phyloP scores from a whole-genome alignment of 2,329 filamentous ascomycete genomes.

The Teratosphaeria zuluensis region DNA sequence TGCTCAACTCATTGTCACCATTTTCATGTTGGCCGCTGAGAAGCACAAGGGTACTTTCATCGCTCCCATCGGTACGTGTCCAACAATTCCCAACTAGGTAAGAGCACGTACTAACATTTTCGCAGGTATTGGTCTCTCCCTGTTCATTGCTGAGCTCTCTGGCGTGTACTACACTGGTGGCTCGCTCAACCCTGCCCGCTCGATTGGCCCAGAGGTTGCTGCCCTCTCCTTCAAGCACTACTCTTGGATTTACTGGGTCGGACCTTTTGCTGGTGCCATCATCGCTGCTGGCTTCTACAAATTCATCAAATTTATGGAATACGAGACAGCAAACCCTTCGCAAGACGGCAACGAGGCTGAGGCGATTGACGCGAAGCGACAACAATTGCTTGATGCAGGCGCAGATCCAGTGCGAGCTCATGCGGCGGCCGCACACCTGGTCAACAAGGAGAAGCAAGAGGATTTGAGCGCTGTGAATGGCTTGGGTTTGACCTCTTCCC shows the following conservation, averaged over 20 bases:
- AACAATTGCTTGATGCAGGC: neutral
- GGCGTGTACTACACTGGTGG: constrained; percentile 24
- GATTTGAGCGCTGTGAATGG: neutral
- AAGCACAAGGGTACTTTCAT: constrained; percentile 34
- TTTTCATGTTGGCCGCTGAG: constrained; percentile 28
- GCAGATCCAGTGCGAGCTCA: neutral
- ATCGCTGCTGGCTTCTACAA: constrained; percentile 23
- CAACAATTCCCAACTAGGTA: too few species aligned
- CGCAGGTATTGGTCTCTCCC: constrained; percentile 53
- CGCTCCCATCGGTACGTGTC: constrained; percentile 47
- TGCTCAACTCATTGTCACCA: constrained; percentile 21
- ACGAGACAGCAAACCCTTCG: constrained; percentile 21
- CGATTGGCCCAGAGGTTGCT: constrained; percentile 20
- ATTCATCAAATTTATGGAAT: constrained; percentile 20
- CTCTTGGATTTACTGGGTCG: constrained; percentile 14
- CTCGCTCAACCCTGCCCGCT: constrained; percentile 26
- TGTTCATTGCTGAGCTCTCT: constrained; percentile 45
- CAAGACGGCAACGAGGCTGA: neutral
- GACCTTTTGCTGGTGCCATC: constrained; percentile 14
- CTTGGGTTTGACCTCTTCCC: neutral
- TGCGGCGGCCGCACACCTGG: neutral
- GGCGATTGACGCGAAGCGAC: neutral
- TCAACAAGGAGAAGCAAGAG: neutral
- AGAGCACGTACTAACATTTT: neutral
- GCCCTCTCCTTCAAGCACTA: constrained; percentile 7